These are phyloP conservation scores for Luffa acutangula DNA, from an alignment of 306 rosid genomes.

Conservation along the genomic window DNA sequence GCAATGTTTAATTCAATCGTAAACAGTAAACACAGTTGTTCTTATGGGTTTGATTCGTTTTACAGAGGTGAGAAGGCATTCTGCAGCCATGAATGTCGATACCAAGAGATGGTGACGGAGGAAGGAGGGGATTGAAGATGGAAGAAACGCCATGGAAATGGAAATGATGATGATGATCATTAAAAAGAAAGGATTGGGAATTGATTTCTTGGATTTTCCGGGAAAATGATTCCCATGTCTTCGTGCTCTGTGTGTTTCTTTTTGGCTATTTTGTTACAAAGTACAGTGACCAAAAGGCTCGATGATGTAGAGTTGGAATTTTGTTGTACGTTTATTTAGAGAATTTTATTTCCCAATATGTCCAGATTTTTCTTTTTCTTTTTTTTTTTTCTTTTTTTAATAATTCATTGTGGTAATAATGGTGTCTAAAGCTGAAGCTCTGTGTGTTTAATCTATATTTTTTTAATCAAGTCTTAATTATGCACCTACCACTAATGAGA, in stretches of 20 bases:
- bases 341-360: not conserved
- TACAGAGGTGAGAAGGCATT: conserved; percentile 90
- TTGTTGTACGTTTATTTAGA: conserved; percentile 5
- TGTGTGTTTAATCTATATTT: not conserved
- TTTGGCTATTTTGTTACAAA: not conserved
- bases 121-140: conserved; percentile 22
- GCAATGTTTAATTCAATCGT: not conserved
- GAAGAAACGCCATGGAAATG: not conserved
- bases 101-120: conserved; percentile 57
- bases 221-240: not conserved
- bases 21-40: not conserved
- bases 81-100: conserved; percentile 85
- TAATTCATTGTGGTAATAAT: not conserved
- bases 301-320: conserved; percentile 9
- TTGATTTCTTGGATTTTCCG: conserved; percentile 6
- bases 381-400: not conserved
- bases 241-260: not conserved
- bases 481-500: not conserved
- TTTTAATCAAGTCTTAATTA: not conserved
- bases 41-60: not conserved
- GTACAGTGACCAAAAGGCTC: conserved; percentile 2
- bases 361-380: not conserved
- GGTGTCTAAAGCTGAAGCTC: not conserved
- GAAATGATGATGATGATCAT: not conserved
- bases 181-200: not conserved